Evolutionary conservation across 75 land plant species (phyloP).

Genomic region (Sequoia sempervirens): DNA sequence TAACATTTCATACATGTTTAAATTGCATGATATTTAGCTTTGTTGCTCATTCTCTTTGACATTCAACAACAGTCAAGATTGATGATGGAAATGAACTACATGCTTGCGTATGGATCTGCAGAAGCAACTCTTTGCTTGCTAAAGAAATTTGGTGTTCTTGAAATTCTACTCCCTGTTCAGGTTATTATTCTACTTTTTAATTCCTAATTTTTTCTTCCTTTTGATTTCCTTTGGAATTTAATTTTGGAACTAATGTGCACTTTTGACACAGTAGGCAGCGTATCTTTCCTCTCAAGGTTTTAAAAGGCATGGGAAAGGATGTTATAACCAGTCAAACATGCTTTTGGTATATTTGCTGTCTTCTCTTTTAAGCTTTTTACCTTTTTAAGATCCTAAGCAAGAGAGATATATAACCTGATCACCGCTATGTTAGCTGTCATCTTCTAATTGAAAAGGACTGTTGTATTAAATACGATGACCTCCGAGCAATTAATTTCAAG

Average conservation of each 20-base stretch:
- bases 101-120: constrained; percentile 89
- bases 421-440: neutral
- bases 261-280: neutral
- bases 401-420: neutral
- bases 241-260: neutral
- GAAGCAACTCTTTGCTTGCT: constrained; percentile 63
- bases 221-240: neutral
- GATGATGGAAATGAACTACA: constrained; percentile 75
- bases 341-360: neutral
- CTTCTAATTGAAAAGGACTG: neutral
- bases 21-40: neutral
- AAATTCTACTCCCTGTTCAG: constrained; percentile 69
- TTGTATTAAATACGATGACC: neutral
- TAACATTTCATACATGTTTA: neutral
- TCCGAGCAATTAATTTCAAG: neutral
- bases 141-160: constrained; percentile 62
- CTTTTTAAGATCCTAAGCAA: neutral
- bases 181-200: constrained; percentile 17
- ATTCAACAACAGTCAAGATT: constrained; percentile 36
- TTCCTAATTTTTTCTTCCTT: neutral
- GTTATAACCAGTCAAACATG: constrained; percentile 6
- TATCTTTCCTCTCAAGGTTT: constrained; percentile 7
- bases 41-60: neutral
- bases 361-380: neutral
- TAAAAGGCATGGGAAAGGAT: neutral